These are phyloP conservation scores for Diutina rugosa DNA, from an alignment of 1,139 yeast genomes.

Conservation along the genomic window DNA sequence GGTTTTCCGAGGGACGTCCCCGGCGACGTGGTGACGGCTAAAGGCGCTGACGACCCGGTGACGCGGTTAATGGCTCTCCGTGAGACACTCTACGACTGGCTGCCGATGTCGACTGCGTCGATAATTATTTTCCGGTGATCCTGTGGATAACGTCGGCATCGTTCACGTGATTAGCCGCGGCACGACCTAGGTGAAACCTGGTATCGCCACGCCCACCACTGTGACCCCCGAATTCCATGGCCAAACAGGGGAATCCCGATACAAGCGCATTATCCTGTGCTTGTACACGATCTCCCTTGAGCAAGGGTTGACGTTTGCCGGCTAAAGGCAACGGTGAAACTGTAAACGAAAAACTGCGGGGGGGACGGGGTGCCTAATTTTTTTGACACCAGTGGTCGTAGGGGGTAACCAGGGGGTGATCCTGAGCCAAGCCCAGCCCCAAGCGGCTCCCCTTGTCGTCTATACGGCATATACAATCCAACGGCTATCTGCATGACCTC, in stretches of 20 bases:
- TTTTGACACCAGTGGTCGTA: not conserved
- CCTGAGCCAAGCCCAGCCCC: not conserved
- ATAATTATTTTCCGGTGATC: not conserved
- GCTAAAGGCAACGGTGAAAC: too few species aligned
- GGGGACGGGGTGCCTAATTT: not conserved
- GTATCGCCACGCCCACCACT: not conserved
- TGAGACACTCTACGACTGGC: not conserved
- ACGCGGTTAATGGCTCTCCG: not conserved
- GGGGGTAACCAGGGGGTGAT: not conserved
- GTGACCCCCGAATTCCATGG: not conserved
- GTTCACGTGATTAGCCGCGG: not conserved
- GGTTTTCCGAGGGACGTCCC: too few species aligned
- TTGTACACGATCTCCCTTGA: not conserved
- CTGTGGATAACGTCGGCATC: not conserved
- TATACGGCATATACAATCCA: not conserved
- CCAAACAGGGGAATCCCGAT: not conserved
- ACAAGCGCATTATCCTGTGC: not conserved
- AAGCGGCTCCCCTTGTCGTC: not conserved
- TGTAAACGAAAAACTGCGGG: not conserved
- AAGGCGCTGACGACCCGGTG: too few species aligned
- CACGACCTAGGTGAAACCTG: not conserved
- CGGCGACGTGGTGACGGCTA: too few species aligned
- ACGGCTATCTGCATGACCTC: not conserved
- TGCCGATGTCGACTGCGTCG: not conserved
- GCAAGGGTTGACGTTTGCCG: not conserved